Base-by-base conservation (phyloP, 352 stramenopile genomes). In the Elongisporangium undulatum region DNA sequence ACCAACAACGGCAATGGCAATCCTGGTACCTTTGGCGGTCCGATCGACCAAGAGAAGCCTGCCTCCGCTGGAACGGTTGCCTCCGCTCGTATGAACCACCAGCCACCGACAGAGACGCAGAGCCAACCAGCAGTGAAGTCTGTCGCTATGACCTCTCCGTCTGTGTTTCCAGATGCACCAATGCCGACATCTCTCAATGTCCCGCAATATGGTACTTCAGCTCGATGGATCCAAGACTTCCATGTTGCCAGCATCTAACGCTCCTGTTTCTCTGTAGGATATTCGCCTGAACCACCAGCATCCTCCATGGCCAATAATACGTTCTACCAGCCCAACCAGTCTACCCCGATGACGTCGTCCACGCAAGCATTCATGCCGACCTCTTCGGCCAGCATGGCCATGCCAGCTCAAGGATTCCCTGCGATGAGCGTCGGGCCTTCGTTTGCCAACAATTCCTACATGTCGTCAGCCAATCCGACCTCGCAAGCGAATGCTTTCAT, bases 361-460 rank as follows among this genome's bases (percentile, higher is more conserved):
- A 71, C 79, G 59, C 19, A 49, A 29, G 63, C 59, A 5, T 72
- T 66, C 38, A 66, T 57, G 22, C 53, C 61, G 8, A 62, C 63
- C n/a, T 62, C 61, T 26, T 21, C 49, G 13, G 26, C 23, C 45
- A 38, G 48, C n/a, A 23, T 62, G 24, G 66, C 69, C 20, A 64
- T 56, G 15, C 23, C 23, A 26, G 2, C 23, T 5, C 69, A 75
- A 56, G 59, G 62, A 53, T 80, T 80, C 29, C 49, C 56, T 8
- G 20, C 22, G 1, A 79, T 79, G 63, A 79, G 56, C 23, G 63
- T 55, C 3, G 54, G 52, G 17, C 63, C 73, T 17, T 62, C 61
- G n/a, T 78, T 77, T 58, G 69, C 65, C 56, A 63, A 59, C 53
- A 79, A 74, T 50, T 56, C 66, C 59, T 82, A 79, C 63, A 79